Evolutionary conservation across 148 eudicot genomes (phyloP).

Genomic region (Dysphania ambrosioides): DNA sequence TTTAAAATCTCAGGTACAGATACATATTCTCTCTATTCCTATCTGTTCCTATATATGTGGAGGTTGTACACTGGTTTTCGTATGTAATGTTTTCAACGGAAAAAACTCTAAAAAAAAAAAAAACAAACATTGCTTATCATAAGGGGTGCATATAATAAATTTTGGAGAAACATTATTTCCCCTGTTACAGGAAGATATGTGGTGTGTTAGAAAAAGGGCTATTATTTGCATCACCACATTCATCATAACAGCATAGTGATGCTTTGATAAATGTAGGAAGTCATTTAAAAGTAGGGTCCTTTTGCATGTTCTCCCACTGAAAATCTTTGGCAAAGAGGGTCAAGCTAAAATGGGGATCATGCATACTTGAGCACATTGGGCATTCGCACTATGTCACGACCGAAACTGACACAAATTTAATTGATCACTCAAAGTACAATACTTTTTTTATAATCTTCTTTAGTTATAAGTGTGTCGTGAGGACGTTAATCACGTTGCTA

Average conservation of each 20-base stretch:
- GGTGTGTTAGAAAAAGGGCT: too few species aligned
- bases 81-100: too few species aligned
- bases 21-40: too few species aligned
- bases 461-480: neutral
- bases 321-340: slow-evolving; percentile 8
- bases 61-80: too few species aligned
- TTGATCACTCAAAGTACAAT: slow-evolving; percentile 19
- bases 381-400: slow-evolving; percentile 20
- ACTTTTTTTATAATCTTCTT: neutral
- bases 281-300: slow-evolving; percentile 16
- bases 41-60: too few species aligned
- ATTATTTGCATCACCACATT: too few species aligned
- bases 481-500: neutral
- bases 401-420: slow-evolving; percentile 22
- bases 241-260: neutral
- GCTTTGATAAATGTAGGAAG: slow-evolving; percentile 11
- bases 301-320: slow-evolving; percentile 27
- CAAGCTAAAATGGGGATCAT: slow-evolving; percentile 1
- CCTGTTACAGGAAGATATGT: slow-evolving; percentile 9
- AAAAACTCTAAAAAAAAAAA: too few species aligned
- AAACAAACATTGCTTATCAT: too few species aligned
- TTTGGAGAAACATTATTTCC: neutral
- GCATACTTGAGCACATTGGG: neutral
- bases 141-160: too few species aligned
- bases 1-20: too few species aligned